These are phyloP conservation scores for Elsinoe australis DNA, from an alignment of 2,329 filamentous ascomycete species.

Conservation along the genomic window DNA sequence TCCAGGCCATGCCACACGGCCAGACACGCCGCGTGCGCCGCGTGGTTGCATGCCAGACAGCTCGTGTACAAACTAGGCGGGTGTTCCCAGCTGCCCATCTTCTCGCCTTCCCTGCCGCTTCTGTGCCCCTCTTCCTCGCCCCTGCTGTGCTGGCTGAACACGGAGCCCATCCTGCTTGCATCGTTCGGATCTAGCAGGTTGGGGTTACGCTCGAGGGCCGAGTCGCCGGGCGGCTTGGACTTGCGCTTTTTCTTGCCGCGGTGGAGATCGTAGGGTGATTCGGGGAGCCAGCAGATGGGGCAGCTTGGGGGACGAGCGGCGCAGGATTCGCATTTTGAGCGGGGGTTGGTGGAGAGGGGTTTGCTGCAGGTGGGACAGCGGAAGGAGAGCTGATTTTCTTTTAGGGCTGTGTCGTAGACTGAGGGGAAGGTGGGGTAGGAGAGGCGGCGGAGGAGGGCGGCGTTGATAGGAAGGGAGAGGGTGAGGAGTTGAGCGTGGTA, in stretches of 20 bases:
- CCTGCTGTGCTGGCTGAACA: constrained; percentile 1
- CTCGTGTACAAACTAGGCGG: constrained; percentile 43
- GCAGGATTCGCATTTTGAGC: constrained; percentile 47
- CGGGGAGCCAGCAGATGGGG: constrained; percentile 39
- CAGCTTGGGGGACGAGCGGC: constrained; percentile 36
- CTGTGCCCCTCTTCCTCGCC: not conserved
- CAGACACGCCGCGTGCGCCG: constrained; percentile 52
- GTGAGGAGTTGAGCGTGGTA: constrained; percentile 51
- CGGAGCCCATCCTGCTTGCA: constrained; percentile 4
- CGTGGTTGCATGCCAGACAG: constrained; percentile 55
- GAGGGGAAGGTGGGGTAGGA: constrained; percentile 49
- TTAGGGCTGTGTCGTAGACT: constrained; percentile 50
- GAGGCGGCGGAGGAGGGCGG: constrained; percentile 49
- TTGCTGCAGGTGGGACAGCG: constrained; percentile 51
- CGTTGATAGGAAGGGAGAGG: constrained; percentile 43
- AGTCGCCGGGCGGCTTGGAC: constrained; percentile 10
- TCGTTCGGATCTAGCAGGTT: constrained; percentile 1
- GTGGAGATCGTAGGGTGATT: constrained; percentile 33
- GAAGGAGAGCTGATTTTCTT: constrained; percentile 48
- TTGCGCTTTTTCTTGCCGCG: constrained; percentile 27
- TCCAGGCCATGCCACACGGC: constrained; percentile 46
- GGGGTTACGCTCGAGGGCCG: not conserved
- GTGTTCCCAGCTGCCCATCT: constrained; percentile 17
- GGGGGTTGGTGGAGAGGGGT: constrained; percentile 40
- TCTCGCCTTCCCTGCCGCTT: constrained; percentile 1